These are phyloP conservation scores for Eimeria brunetti DNA, from an alignment of 169 alveolate species.

Conservation along the genomic window DNA sequence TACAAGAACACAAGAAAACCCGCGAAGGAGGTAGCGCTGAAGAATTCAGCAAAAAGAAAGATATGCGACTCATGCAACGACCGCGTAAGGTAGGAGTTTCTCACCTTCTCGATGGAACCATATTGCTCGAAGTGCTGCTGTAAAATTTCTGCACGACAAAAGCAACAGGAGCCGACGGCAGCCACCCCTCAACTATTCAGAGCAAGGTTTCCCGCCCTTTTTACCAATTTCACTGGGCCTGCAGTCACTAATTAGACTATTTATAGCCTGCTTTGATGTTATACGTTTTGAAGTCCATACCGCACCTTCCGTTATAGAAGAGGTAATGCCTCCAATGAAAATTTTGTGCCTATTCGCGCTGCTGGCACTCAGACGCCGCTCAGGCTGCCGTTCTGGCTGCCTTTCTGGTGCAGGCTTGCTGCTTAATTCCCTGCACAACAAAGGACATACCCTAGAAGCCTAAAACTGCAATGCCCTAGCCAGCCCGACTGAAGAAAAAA, in stretches of 20 bases:
- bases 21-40: background rate
- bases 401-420: slow-evolving; percentile 72
- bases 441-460: background rate
- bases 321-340: slow-evolving; percentile 63
- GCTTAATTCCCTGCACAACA: slow-evolving; percentile 43
- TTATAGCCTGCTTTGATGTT: background rate
- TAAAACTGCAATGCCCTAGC: background rate
- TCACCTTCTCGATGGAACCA: slow-evolving; percentile 54
- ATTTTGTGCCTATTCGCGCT: slow-evolving; percentile 67
- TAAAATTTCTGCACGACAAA: slow-evolving; percentile 28
- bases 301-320: slow-evolving; percentile 65
- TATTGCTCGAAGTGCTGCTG: slow-evolving; percentile 65
- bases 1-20: background rate
- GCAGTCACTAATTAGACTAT: background rate
- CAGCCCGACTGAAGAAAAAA: background rate
- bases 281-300: background rate
- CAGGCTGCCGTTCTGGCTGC: slow-evolving; percentile 58
- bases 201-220: background rate
- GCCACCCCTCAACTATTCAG: background rate
- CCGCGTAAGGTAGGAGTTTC: background rate
- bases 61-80: background rate
- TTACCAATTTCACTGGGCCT: background rate
- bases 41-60: background rate
- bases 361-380: slow-evolving; percentile 67
- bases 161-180: background rate